These are phyloP conservation scores for Dactylellina parvicollis DNA, from an alignment of 2,329 filamentous ascomycete species.

Conservation along the genomic window DNA sequence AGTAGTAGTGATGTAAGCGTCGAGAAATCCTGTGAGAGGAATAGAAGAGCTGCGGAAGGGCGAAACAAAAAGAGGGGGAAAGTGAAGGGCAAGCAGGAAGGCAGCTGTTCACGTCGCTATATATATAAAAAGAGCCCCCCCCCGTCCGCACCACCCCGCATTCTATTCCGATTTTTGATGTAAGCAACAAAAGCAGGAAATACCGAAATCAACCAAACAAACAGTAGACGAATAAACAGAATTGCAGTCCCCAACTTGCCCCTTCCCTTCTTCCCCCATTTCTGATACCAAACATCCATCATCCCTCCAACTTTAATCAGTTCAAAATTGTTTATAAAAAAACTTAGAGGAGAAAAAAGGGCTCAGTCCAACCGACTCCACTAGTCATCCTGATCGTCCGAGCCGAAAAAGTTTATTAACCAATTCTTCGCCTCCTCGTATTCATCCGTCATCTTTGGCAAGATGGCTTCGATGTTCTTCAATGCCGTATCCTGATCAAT, in stretches of 20 bases:
- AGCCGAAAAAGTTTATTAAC: constrained; percentile 73
- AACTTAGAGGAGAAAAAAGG: no score
- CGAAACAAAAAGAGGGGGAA: neutral
- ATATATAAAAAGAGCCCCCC: no score
- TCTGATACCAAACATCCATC: no score
- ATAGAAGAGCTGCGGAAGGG: neutral
- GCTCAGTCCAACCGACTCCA: neutral
- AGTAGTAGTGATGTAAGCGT: neutral
- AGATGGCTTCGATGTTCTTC: constrained; percentile 73
- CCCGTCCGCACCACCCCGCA: no score
- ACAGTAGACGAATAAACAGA: no score
- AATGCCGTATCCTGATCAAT: constrained; percentile 63
- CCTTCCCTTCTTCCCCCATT: no score
- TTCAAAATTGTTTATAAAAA: no score
- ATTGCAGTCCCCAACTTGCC: no score
- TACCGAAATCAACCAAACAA: no score
- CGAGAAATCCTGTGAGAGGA: neutral
- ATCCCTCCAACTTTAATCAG: no score
- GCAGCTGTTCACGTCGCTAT: neutral
- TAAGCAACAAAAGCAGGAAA: no score
- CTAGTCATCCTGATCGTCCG: neutral
- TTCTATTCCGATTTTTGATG: no score
- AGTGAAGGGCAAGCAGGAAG: neutral
- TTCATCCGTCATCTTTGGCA: constrained; percentile 77
- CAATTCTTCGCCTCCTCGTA: constrained; percentile 77